Evolutionary conservation across 495 filamentous ascomycete species (phyloP).

Genomic region (Acidomyces sp.): DNA sequence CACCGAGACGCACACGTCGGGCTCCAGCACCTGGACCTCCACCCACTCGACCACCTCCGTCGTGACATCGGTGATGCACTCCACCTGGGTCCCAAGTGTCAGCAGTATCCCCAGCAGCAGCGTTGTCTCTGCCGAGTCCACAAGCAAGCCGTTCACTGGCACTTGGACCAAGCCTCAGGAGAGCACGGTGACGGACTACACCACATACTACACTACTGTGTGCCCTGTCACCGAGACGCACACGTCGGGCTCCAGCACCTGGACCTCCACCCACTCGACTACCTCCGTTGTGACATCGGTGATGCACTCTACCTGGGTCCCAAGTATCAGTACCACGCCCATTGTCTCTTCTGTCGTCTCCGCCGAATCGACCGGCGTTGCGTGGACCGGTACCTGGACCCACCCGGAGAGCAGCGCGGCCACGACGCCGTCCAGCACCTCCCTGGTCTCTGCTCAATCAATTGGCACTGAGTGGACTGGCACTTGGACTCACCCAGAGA

Average conservation of each 20-base stretch:
- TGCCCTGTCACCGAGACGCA: constrained; percentile 14
- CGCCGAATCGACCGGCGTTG: neutral
- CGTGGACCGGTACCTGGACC: constrained; percentile 4
- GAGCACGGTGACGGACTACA: constrained; percentile 11
- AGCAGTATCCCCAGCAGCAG: neutral
- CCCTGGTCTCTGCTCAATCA: neutral
- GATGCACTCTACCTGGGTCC: neutral
- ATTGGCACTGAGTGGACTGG: neutral
- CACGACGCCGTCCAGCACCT: constrained; percentile 1
- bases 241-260: constrained; percentile 28
- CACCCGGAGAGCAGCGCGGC: neutral
- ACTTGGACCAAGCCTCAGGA: neutral
- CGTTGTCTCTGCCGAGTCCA: neutral
- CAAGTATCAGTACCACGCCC: constrained; percentile 1
- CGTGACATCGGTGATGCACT: neutral
- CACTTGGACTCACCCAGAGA: constrained; percentile 1
- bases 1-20: neutral
- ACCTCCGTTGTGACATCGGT: constrained; percentile 25
- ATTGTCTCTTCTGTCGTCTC: neutral
- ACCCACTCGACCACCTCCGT: neutral
- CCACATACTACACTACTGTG: constrained; percentile 13
- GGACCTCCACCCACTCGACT: constrained; percentile 36
- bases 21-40: neutral
- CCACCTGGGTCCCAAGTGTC: neutral
- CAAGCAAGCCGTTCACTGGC: neutral